These are phyloP conservation scores for Coniochaeta sp. DNA, from an alignment of 2,329 filamentous ascomycete genomes.

Conservation along the genomic window DNA sequence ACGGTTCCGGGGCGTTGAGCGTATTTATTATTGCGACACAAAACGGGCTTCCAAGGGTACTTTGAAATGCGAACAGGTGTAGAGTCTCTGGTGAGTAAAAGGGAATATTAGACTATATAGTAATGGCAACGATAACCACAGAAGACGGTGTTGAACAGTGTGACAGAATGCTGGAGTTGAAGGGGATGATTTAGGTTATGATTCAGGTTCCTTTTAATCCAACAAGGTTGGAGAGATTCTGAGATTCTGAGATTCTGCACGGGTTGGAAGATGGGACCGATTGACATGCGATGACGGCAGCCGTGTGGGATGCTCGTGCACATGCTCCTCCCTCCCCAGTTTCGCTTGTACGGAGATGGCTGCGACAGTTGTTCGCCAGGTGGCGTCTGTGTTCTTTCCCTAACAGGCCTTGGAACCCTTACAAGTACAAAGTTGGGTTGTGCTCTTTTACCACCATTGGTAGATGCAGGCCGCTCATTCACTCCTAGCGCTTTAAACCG, in stretches of 20 bases:
- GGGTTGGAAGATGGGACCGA: background rate
- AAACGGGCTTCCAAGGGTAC: background rate
- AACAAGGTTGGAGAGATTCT: no score
- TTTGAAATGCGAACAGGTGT: background rate
- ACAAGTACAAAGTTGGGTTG: no score
- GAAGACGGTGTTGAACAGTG: background rate
- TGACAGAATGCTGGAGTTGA: background rate
- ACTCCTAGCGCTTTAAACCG: no score
- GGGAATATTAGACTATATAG: background rate
- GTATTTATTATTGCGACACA: conserved; percentile 1
- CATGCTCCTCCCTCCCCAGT: background rate
- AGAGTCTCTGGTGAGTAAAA: background rate
- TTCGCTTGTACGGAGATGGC: no score
- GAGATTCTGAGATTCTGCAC: background rate
- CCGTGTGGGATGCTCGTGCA: background rate
- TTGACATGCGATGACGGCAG: background rate
- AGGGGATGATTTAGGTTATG: background rate
- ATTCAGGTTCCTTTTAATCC: background rate
- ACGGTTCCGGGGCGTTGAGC: background rate
- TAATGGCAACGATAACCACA: background rate
- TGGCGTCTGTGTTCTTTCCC: background rate
- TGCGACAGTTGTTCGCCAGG: background rate
- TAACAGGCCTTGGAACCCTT: no score
- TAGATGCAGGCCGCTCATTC: no score
- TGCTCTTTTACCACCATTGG: no score